Percentiles rank a stretch among this genome's conserved stretches.
Conservation (phyloP, 2,329 filamentous ascomycete species). For the Sporothrix phasma region DNA sequence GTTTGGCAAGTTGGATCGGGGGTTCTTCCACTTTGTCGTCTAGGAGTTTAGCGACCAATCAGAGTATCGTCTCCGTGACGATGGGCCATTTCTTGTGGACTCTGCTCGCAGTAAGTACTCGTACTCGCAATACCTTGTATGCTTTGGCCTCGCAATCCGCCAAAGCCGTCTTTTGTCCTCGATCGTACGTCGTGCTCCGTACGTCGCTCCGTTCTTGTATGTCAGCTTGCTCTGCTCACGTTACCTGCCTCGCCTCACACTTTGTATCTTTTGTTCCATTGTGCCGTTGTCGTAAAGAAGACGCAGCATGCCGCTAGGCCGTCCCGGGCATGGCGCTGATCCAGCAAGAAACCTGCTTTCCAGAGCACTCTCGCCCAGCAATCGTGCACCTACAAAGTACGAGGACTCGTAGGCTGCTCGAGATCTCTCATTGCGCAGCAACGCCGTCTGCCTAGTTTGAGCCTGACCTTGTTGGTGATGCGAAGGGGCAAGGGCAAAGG, state of each 20-base stretch:
- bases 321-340: constrained; percentile 14
- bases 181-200: too few relatives aligned
- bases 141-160: too few relatives aligned
- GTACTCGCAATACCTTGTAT: too few relatives aligned
- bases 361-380: not conserved
- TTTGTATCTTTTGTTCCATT: not conserved
- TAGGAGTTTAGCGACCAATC: not conserved
- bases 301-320: constrained; percentile 12
- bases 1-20: not conserved
- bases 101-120: too few relatives aligned
- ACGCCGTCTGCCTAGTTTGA: not conserved
- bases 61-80: not conserved
- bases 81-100: not conserved
- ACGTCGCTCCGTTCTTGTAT: too few relatives aligned
- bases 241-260: not conserved
- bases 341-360: constrained; percentile 8
- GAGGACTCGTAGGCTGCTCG: too few relatives aligned
- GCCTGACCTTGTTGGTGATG: not conserved
- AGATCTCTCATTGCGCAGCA: not conserved
- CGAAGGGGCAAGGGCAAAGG: not conserved
- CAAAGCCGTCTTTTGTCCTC: not conserved
- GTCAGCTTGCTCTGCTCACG: too few relatives aligned
- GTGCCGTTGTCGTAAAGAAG: not conserved
- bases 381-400: too few relatives aligned
- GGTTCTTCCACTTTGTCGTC: not conserved